Evolutionary conservation across 2,329 filamentous ascomycete species (phyloP).

Genomic region (Scedosporium aurantiacum): DNA sequence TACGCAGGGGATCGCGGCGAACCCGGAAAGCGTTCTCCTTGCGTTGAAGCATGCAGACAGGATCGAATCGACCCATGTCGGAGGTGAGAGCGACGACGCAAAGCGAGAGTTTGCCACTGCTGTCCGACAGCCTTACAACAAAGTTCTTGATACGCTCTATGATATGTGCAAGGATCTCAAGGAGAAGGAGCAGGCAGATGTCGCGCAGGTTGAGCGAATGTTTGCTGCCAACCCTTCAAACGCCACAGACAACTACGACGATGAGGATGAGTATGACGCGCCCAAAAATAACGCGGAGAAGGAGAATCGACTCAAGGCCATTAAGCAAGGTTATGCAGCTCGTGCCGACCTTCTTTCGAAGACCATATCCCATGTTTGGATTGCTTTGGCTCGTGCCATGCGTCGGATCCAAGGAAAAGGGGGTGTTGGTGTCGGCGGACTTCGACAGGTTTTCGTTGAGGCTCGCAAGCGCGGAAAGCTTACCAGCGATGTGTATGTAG

Average conservation of each 20-base stretch:
- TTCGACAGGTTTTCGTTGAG: constrained; percentile 80
- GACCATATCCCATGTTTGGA: constrained; percentile 89
- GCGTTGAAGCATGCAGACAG: constrained; percentile 84
- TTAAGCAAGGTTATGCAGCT: constrained; percentile 56
- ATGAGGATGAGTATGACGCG: constrained; percentile 40
- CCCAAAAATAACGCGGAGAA: constrained; percentile 19
- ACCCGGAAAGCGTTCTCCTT: constrained; percentile 85
- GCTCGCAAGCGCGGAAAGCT: constrained; percentile 78
- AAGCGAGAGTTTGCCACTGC: constrained; percentile 66
- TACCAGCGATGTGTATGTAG: constrained; percentile 90
- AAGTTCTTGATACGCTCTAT: constrained; percentile 78
- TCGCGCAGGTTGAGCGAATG: constrained; percentile 45
- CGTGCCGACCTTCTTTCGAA: constrained; percentile 69
- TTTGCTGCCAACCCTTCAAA: constrained; percentile 29
- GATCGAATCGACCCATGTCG: constrained; percentile 66
- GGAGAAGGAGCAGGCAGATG: constrained; percentile 46
- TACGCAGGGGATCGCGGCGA: constrained; percentile 71
- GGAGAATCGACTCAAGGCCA: constrained; percentile 51
- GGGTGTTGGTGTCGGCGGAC: constrained; percentile 54
- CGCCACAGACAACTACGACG: constrained; percentile 21
- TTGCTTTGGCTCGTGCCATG: constrained; percentile 86
- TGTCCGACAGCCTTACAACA: constrained; percentile 74
- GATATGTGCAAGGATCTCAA: constrained; percentile 66
- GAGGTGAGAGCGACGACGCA: constrained; percentile 64
- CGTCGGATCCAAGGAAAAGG: constrained; percentile 85